These are phyloP conservation scores for Phycomyces nitens DNA, from an alignment of 192 early-diverging fungal species.

Conservation along the genomic window DNA sequence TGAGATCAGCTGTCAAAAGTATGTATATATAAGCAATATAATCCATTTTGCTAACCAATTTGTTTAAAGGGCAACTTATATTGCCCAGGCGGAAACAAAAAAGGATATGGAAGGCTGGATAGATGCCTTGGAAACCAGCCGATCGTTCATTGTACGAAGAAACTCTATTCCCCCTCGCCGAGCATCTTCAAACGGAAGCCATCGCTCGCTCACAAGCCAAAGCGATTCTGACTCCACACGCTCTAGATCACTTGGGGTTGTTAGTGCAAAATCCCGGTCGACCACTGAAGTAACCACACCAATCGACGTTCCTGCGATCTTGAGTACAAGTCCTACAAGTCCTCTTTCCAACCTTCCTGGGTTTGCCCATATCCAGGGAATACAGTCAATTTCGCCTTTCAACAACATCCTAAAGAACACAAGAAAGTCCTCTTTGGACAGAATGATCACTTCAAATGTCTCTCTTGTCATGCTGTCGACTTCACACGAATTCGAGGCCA, in stretches of 20 bases:
- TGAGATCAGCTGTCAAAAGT: constrained; percentile 59
- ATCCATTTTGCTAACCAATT: not conserved
- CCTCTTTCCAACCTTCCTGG: not conserved
- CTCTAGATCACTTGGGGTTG: not conserved
- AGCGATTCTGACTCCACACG: not conserved
- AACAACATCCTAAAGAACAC: not conserved
- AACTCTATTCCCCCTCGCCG: not conserved
- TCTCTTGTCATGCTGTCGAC: not conserved
- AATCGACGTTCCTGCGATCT: not conserved
- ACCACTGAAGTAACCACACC: not conserved
- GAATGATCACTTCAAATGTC: not conserved
- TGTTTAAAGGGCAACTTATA: not conserved
- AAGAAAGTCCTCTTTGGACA: not conserved
- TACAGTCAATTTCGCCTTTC: not conserved
- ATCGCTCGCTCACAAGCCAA: not conserved
- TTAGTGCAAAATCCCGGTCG: not conserved
- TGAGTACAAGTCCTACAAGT: not conserved
- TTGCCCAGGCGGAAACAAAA: constrained; percentile 49
- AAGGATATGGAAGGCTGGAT: constrained; percentile 68
- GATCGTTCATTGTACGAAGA: not conserved
- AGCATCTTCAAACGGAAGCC: not conserved
- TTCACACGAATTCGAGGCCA: not conserved
- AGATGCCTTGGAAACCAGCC: constrained; percentile 45
- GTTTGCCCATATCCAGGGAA: too few relatives aligned
- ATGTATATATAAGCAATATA: constrained; percentile 18